Percentiles rank a stretch among this genome's conserved stretches.
Evolutionary conservation across 371 early-diverging fungal species (phyloP).

Genomic region (Mucor lusitanicus): DNA sequence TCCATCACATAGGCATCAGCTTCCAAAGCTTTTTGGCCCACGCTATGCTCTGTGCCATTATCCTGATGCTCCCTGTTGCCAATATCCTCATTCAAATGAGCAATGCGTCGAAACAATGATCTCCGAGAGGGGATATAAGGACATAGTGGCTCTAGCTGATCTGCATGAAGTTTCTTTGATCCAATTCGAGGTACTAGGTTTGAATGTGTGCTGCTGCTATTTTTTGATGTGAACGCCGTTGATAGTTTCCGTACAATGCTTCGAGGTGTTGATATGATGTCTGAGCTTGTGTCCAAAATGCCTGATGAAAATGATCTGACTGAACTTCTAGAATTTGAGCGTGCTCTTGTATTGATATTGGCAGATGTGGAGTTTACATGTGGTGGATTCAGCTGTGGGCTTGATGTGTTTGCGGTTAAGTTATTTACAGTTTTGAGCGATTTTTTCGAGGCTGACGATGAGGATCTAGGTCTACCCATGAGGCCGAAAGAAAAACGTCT

Average conservation of each 20-base stretch:
- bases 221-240: constrained; percentile 34
- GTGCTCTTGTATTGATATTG: constrained; percentile 13
- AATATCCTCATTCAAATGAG: constrained; percentile 64
- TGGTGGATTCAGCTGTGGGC: not conserved
- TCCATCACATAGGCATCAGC: constrained; percentile 48
- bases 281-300: constrained; percentile 19
- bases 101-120: constrained; percentile 66
- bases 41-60: constrained; percentile 14
- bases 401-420: not conserved
- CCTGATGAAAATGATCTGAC: constrained; percentile 43
- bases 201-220: not conserved
- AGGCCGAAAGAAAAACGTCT: constrained; percentile 47
- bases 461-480: constrained; percentile 44
- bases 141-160: constrained; percentile 46
- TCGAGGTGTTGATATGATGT: constrained; percentile 37
- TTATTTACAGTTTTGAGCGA: constrained; percentile 23
- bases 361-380: not conserved
- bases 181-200: constrained; percentile 13
- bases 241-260: constrained; percentile 51
- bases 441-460: constrained; percentile 45
- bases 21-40: constrained; percentile 13
- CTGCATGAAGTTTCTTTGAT: constrained; percentile 10
- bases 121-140: constrained; percentile 62
- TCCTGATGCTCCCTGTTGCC: constrained; percentile 47
- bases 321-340: constrained; percentile 50